phyloP scores from a whole-genome alignment of 2,329 filamentous ascomycete genomes.

The Madurella fahalii region DNA sequence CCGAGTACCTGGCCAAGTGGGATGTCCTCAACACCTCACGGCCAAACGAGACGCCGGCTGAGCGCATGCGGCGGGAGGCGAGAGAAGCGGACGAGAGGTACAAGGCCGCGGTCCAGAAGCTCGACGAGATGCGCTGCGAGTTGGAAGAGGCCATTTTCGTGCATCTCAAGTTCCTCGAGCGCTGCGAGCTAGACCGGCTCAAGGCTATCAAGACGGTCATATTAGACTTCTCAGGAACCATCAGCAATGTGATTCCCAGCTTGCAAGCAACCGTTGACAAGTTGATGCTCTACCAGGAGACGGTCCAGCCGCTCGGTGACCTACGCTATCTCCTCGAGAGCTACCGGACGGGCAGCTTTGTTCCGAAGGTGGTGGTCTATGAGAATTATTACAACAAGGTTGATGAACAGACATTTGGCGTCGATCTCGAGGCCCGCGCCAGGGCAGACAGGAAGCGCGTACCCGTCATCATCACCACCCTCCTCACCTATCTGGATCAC shows the following conservation, averaged over 20 bases:
- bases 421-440: constrained; percentile 93
- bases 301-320: constrained; percentile 88
- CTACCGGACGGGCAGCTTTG: constrained; percentile 90
- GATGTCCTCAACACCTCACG: constrained; percentile 85
- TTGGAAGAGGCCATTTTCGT: constrained; percentile 94
- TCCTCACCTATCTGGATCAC: constrained; percentile 91
- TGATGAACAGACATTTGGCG: constrained; percentile 95
- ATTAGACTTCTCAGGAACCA: constrained; percentile 92
- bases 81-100: constrained; percentile 90
- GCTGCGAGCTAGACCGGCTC: constrained; percentile 90
- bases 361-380: constrained; percentile 86
- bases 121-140: constrained; percentile 87
- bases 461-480: constrained; percentile 83
- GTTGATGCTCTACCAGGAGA: constrained; percentile 99
- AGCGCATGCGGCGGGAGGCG: constrained; percentile 83
- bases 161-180: constrained; percentile 92
- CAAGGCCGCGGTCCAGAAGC: constrained; percentile 76
- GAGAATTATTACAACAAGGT: constrained; percentile 99
- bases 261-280: constrained; percentile 94
- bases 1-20: constrained; percentile 88
- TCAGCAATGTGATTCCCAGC: constrained; percentile 96
- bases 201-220: constrained; percentile 99
- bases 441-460: constrained; percentile 94
- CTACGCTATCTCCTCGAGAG: constrained; percentile 92
- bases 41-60: constrained; percentile 88